Percentiles rank a stretch among this genome's conserved stretches.
Conservation (phyloP, 805 yeast species). For the Priceomyces fermenticarens region DNA sequence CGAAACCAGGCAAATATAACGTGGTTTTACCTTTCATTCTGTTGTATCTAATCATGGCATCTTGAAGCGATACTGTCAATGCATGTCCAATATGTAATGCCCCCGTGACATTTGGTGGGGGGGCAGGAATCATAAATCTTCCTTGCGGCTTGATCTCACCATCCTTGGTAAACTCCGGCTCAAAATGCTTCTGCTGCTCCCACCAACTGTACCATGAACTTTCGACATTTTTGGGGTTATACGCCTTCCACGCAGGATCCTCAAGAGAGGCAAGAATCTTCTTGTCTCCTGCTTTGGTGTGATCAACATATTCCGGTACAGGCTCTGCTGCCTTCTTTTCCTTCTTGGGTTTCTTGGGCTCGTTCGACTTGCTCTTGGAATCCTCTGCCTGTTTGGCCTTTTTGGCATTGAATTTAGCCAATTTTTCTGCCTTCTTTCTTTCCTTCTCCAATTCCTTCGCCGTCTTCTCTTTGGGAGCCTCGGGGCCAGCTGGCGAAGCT, state of each 20-base stretch:
- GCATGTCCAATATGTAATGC: slow-evolving; percentile 99
- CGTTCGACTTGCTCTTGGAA: slow-evolving; percentile 38
- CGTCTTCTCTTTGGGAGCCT: slow-evolving; percentile 51
- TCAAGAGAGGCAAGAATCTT: slow-evolving; percentile 83
- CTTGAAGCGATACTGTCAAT: slow-evolving; percentile 91
- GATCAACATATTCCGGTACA: slow-evolving; percentile 81
- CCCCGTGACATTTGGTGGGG: slow-evolving; percentile 99
- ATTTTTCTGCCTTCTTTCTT: slow-evolving; percentile 81
- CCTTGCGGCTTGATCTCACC: slow-evolving; percentile 84
- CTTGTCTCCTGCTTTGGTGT: slow-evolving; percentile 86
- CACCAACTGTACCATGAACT: slow-evolving; percentile 99
- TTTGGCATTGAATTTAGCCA: slow-evolving; percentile 85
- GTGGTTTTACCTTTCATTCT: slow-evolving; percentile 97
- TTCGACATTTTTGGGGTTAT: slow-evolving; percentile 89
- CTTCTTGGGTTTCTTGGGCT: slow-evolving; percentile 61
- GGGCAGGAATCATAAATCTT: slow-evolving; percentile 89
- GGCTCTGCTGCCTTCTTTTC: slow-evolving; percentile 68
- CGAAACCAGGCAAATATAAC: slow-evolving; percentile 92
- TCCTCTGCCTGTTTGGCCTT: slow-evolving; percentile 57
- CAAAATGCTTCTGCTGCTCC: slow-evolving; percentile 82
- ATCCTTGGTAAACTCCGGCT: slow-evolving; percentile 75
- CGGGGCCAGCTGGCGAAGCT: slow-evolving; percentile 10
- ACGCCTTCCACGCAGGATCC: slow-evolving; percentile 91
- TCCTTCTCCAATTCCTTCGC: slow-evolving; percentile 84
- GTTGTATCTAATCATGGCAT: slow-evolving; percentile 85